These are phyloP conservation scores for Hirschioporus abietinus DNA, from an alignment of 768 basidiomycete species.

Conservation along the genomic window DNA sequence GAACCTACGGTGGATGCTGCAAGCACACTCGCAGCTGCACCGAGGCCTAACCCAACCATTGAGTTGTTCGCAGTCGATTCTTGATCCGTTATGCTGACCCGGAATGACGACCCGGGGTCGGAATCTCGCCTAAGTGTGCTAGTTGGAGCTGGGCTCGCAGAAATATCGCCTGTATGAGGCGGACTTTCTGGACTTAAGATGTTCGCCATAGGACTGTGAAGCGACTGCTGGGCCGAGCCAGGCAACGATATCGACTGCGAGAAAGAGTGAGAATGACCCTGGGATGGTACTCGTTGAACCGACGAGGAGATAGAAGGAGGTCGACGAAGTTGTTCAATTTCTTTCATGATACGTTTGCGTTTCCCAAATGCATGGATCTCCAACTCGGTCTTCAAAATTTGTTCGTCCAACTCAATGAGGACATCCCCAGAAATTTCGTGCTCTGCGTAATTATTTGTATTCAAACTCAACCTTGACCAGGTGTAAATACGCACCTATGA, in stretches of 20 bases:
- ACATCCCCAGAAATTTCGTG: constrained; percentile 99
- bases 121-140: neutral
- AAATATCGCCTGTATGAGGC: constrained; percentile 18
- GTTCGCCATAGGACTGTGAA: constrained; percentile 33
- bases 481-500: constrained; percentile 60
- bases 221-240: constrained; percentile 40
- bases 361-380: constrained; percentile 94
- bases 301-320: constrained; percentile 60
- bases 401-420: constrained; percentile 87
- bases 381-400: constrained; percentile 87
- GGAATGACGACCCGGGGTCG: neutral
- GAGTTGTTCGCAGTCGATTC: constrained; percentile 2
- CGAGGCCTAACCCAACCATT: constrained; percentile 27
- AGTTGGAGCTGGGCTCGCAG: neutral
- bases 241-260: constrained; percentile 26
- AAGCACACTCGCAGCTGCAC: constrained; percentile 15
- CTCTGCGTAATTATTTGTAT: constrained; percentile 43
- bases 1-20: constrained; percentile 6
- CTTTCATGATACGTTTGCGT: constrained; percentile 87
- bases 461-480: constrained; percentile 2
- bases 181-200: constrained; percentile 30
- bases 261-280: constrained; percentile 23
- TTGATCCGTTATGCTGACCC: neutral
- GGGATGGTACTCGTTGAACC: constrained; percentile 29
- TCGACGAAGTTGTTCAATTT: constrained; percentile 80